These are phyloP conservation scores for Cystobasidiaceae sp. DNA, from an alignment of 1,284 basidiomycete genomes.

Conservation along the genomic window DNA sequence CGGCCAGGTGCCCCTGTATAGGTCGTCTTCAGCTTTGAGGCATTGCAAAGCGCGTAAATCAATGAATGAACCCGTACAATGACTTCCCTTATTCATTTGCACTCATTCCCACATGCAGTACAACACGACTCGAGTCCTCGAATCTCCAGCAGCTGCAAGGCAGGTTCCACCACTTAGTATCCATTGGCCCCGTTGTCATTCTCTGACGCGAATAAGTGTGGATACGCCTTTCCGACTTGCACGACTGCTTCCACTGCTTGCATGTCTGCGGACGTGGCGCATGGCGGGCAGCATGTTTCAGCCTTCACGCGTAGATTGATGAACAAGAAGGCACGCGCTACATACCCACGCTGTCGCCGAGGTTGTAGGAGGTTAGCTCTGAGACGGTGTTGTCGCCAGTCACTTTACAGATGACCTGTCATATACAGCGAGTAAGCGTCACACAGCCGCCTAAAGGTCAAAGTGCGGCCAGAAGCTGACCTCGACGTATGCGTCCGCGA, in stretches of 20 bases:
- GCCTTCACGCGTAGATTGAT: not conserved
- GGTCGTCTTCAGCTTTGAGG: too few relatives aligned
- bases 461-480: not conserved
- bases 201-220: slow-evolving; percentile 20
- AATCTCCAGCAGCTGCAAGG: too few relatives aligned
- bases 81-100: too few relatives aligned
- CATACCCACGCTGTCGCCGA: slow-evolving; percentile 27
- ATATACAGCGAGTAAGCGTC: not conserved
- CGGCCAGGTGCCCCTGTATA: too few relatives aligned
- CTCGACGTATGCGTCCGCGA: slow-evolving; percentile 31
- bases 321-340: not conserved
- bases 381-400: slow-evolving; percentile 20
- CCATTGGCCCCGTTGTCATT: not conserved
- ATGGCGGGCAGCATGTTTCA: not conserved
- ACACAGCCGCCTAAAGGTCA: too few relatives aligned
- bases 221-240: slow-evolving; percentile 1
- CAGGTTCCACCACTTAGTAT: too few relatives aligned
- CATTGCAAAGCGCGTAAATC: too few relatives aligned
- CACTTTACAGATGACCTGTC: slow-evolving; percentile 29
- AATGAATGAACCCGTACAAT: too few relatives aligned
- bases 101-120: too few relatives aligned
- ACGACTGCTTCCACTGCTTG: slow-evolving; percentile 30
- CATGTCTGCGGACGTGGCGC: slow-evolving; percentile 14
- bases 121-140: too few relatives aligned
- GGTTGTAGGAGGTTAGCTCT: slow-evolving; percentile 29